Evolutionary conservation across 768 basidiomycete species (phyloP), one percentile per base, ranked within the genome.

Genomic region (Austroboletus festivus): DNA sequence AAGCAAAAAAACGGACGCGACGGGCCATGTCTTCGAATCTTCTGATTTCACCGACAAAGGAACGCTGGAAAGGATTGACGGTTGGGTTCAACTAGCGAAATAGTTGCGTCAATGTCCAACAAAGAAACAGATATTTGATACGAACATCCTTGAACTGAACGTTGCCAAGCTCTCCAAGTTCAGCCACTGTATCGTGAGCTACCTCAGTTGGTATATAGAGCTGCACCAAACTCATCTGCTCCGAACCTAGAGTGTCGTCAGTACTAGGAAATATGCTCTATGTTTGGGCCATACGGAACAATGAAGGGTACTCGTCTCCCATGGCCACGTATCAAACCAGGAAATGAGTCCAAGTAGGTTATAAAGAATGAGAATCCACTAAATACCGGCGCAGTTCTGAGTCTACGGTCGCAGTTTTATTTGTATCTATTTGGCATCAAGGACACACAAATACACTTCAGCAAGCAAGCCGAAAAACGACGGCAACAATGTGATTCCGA

Each of bases 71-170:
- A 16, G 95, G 89, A 69, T 95, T 97, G 59, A 97, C 84, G 52
- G 81, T 82, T 12, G 94, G 91, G 69, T 98, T 98, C 58, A 98
- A 73, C 94, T 98, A 64, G 4, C 21, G 21, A 46, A 33, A 26
- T 47, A 18, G 26, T 23, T 50, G 43, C n/a, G 35, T 47, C 52
- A 56, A 47, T 34, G 5, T 34, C 26, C 12, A 38, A 22, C 22
- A 33, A 39, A 16, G 28, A 7, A 54, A 21, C n/a, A 3, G 30
- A 16, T 20, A 7, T 13, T 55, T 16, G 9, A 22, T n/a, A 68
- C 88, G 58, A 58, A 94, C 93, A 71, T 99, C 96, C 73, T 94
- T 95, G 72, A 98, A 96, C 66, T 98, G 93, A 22, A 98, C 88
- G 69, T 95, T 80, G 39, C 94, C 93, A 38, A 97, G 82, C 69